phyloP scores from a whole-genome alignment of 2,329 filamentous ascomycete species.

The Neofusicoccum sp. region DNA sequence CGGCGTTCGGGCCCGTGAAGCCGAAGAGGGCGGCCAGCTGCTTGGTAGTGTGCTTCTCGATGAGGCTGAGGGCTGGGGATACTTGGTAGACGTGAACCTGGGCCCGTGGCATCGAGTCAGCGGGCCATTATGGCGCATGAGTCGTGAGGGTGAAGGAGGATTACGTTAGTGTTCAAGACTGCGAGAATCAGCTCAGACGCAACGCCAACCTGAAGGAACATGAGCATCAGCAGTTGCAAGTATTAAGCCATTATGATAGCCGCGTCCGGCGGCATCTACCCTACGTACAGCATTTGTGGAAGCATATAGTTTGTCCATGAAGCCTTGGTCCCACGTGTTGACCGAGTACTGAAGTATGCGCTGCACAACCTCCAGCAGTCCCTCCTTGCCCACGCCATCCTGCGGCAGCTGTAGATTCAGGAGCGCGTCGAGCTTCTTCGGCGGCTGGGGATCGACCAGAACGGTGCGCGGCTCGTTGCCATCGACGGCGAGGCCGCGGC shows the following conservation, averaged over 20 bases:
- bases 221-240: not conserved
- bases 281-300: slow-evolving; percentile 72
- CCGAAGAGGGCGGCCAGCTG: slow-evolving; percentile 75
- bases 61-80: slow-evolving; percentile 79
- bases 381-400: slow-evolving; percentile 41
- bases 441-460: slow-evolving; percentile 46
- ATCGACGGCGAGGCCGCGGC: slow-evolving; percentile 63
- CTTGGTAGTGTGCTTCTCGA: slow-evolving; percentile 79
- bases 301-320: slow-evolving; percentile 93
- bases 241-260: not conserved
- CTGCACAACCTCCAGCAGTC: slow-evolving; percentile 53
- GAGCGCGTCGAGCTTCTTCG: slow-evolving; percentile 42
- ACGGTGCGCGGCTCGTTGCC: slow-evolving; percentile 43
- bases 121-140: not conserved
- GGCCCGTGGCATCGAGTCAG: not conserved
- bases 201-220: slow-evolving; percentile 63
- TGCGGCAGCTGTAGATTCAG: slow-evolving; percentile 39
- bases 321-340: slow-evolving; percentile 98
- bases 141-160: slow-evolving; percentile 22
- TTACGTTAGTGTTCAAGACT: slow-evolving; percentile 83
- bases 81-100: slow-evolving; percentile 89
- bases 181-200: slow-evolving; percentile 81
- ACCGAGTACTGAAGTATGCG: slow-evolving; percentile 80
- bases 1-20: slow-evolving; percentile 64
- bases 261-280: not conserved